phyloP scores from a whole-genome alignment of 148 eudicot species.

The Beta vulgaris region DNA sequence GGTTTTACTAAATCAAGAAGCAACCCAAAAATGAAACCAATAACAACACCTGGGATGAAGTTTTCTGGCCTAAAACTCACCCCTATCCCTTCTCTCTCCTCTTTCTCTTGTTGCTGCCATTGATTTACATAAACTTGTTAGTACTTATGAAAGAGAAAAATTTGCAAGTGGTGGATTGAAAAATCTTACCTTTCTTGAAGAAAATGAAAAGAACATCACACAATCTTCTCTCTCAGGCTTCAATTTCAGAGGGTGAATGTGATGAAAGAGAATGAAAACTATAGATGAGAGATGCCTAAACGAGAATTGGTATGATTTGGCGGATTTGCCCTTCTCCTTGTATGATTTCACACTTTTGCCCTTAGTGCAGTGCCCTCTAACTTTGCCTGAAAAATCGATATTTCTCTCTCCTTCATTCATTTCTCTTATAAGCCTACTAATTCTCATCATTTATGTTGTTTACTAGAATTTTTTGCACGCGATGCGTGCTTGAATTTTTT shows the following conservation, averaged over 20 bases:
- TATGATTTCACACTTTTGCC: too few species aligned
- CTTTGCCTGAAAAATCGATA: too few species aligned
- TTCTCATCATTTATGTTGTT: too few species aligned
- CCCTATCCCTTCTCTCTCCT: conserved; percentile 51
- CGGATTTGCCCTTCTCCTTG: too few species aligned
- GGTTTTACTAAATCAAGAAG: conserved; percentile 67
- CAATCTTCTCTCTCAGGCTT: neutral
- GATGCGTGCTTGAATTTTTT: too few species aligned
- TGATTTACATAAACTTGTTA: neutral
- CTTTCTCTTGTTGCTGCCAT: conserved; percentile 24
- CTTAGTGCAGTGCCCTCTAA: too few species aligned
- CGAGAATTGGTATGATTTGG: too few species aligned
- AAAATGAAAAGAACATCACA: conserved; percentile 36
- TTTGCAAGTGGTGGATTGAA: neutral
- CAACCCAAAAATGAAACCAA: conserved; percentile 77
- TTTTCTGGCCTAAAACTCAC: conserved; percentile 82
- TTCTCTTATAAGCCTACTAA: too few species aligned
- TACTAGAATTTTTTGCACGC: too few species aligned
- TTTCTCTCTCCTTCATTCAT: too few species aligned
- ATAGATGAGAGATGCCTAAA: too few species aligned
- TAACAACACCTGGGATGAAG: conserved; percentile 81
- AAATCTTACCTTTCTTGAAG: conserved; percentile 43
- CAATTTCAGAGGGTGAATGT: neutral
- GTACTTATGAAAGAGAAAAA: neutral
- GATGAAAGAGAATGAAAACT: too few species aligned